Conservation (phyloP, 805 yeast genomes). For the Saturnispora quitensis region DNA sequence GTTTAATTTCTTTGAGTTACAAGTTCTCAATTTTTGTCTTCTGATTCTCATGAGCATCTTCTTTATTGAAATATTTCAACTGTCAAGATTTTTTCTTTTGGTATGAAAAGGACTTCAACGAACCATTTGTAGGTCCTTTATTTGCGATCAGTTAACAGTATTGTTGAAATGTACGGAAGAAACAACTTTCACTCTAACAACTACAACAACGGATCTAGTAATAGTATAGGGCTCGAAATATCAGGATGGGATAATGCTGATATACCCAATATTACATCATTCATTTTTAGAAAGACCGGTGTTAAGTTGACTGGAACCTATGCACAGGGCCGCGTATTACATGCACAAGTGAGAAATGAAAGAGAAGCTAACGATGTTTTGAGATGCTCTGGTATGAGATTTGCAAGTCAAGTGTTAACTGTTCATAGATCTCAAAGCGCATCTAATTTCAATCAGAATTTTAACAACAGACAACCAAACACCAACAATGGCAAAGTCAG, state of each 20-base stretch:
- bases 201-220: neutral
- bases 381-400: slow-evolving; percentile 66
- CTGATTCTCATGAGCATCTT: neutral
- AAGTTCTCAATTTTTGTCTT: neutral
- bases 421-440: slow-evolving; percentile 32
- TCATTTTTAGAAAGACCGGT: slow-evolving; percentile 59
- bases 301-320: slow-evolving; percentile 49
- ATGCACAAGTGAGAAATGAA: slow-evolving; percentile 46
- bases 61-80: neutral
- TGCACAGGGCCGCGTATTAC: slow-evolving; percentile 39
- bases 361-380: slow-evolving; percentile 51
- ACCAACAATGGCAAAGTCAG: slow-evolving; percentile 4
- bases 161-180: slow-evolving; percentile 3
- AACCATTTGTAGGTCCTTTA: neutral
- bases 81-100: neutral
- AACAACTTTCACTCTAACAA: slow-evolving; percentile 5
- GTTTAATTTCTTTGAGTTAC: neutral
- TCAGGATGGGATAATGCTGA: slow-evolving; percentile 79
- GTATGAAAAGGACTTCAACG: neutral
- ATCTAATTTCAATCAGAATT: slow-evolving; percentile 13
- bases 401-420: slow-evolving; percentile 63
- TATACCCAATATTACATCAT: slow-evolving; percentile 55
- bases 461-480: neutral
- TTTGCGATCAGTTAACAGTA: neutral
- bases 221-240: slow-evolving; percentile 45